Conservation (phyloP, 768 basidiomycete species). For the Boletellus emodensis region DNA sequence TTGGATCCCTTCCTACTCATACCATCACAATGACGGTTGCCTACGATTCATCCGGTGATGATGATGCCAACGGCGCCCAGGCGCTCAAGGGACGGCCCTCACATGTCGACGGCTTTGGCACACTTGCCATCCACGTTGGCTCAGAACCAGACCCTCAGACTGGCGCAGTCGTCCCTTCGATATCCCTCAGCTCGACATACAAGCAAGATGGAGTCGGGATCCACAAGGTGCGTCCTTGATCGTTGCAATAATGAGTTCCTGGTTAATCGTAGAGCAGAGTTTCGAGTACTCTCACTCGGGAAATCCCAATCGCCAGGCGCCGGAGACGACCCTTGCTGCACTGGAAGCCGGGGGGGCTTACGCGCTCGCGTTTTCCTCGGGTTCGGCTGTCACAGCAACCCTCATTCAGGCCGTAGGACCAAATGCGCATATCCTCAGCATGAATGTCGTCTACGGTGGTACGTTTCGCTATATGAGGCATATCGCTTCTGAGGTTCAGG, state of each 20-base stretch:
- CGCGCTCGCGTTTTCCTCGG: slow-evolving; percentile 80
- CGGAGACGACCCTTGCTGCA: slow-evolving; percentile 75
- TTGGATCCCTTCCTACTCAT: not conserved
- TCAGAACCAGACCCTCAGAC: slow-evolving; percentile 70
- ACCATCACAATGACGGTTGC: slow-evolving; percentile 20
- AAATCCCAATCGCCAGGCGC: slow-evolving; percentile 81
- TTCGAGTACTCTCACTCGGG: slow-evolving; percentile 88
- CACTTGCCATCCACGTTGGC: slow-evolving; percentile 84
- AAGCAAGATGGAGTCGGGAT: slow-evolving; percentile 74
- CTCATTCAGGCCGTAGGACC: slow-evolving; percentile 72
- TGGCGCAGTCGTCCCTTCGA: slow-evolving; percentile 84
- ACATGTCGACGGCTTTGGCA: slow-evolving; percentile 59
- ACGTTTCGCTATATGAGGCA: slow-evolving; percentile 80
- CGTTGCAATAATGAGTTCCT: not conserved
- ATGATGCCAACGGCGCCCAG: not conserved
- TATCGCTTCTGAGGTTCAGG: slow-evolving; percentile 36
- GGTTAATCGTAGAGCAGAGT: slow-evolving; percentile 42
- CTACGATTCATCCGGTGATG: not conserved
- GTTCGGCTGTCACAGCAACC: slow-evolving; percentile 82
- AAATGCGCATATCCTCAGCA: slow-evolving; percentile 75
- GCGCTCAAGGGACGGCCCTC: slow-evolving; percentile 9
- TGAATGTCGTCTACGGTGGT: slow-evolving; percentile 94
- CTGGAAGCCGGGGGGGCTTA: slow-evolving; percentile 72
- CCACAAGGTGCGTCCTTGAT: slow-evolving; percentile 51
- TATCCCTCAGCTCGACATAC: slow-evolving; percentile 91